These are phyloP conservation scores for Pythium inflatum DNA, from an alignment of 352 stramenopile genomes.

Conservation along the genomic window DNA sequence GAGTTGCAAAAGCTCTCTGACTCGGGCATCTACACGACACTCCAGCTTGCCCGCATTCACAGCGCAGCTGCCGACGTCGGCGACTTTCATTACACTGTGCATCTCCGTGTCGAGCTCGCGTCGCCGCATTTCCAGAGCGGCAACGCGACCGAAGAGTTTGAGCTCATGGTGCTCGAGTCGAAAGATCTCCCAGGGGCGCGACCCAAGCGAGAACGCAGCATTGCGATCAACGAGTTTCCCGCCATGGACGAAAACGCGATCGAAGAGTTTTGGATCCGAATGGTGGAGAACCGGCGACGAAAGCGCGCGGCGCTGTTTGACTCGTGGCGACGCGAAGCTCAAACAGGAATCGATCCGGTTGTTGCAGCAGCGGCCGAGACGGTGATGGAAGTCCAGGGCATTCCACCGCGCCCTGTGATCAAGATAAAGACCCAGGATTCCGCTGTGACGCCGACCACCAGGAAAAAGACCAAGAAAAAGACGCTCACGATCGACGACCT, in stretches of 20 bases:
- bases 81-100: slow-evolving; percentile 83
- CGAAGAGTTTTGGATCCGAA: slow-evolving; percentile 76
- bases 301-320: slow-evolving; percentile 52
- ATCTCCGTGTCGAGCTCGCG: slow-evolving; percentile 61
- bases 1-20: slow-evolving; percentile 68
- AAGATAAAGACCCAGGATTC: neutral
- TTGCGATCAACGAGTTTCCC: slow-evolving; percentile 86
- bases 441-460: neutral
- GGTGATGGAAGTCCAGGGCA: slow-evolving; percentile 24
- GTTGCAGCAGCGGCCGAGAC: slow-evolving; percentile 19
- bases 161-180: slow-evolving; percentile 79
- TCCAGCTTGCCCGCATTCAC: slow-evolving; percentile 55
- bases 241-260: slow-evolving; percentile 84
- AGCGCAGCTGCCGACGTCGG: slow-evolving; percentile 63
- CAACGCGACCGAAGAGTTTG: slow-evolving; percentile 55
- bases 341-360: slow-evolving; percentile 18
- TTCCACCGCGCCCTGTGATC: neutral
- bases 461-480: slow-evolving; percentile 36
- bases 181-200: slow-evolving; percentile 35
- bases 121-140: slow-evolving; percentile 78
- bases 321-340: slow-evolving; percentile 39
- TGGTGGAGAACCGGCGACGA: slow-evolving; percentile 55
- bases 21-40: slow-evolving; percentile 71
- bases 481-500: slow-evolving; percentile 51
- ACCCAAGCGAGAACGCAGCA: slow-evolving; percentile 39